A percentile compares a stretch with the other conserved stretches of the same genome.
These are phyloP conservation scores for Crucibulum parvulum DNA, from an alignment of 1,284 basidiomycete genomes.

Conservation along the genomic window DNA sequence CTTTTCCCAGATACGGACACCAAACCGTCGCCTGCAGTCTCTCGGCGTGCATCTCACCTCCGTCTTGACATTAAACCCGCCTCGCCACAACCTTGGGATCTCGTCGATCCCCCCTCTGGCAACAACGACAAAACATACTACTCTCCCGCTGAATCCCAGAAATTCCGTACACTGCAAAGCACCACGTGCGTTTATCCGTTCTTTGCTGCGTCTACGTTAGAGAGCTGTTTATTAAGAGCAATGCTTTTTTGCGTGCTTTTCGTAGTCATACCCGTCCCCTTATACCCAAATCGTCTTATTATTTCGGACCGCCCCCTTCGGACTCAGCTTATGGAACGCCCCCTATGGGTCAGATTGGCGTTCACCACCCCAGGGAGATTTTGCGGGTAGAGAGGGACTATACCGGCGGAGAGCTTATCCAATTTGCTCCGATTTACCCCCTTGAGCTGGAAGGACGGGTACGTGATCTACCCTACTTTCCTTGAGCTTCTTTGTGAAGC, in stretches of 20 bases:
- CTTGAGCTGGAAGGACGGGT: constrained; percentile 86
- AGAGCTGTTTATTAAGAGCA: neutral
- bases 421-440: constrained; percentile 83
- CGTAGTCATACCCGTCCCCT: constrained; percentile 50
- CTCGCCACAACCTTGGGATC: constrained; percentile 68
- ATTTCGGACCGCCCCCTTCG: constrained; percentile 79
- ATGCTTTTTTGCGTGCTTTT: constrained; percentile 11
- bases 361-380: constrained; percentile 87
- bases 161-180: constrained; percentile 40
- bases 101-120: constrained; percentile 52
- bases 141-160: constrained; percentile 39
- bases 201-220: neutral
- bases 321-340: constrained; percentile 78
- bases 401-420: constrained; percentile 78
- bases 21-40: constrained; percentile 21
- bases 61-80: constrained; percentile 44
- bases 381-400: constrained; percentile 87
- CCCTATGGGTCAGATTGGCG: constrained; percentile 80
- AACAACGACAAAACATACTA: constrained; percentile 44
- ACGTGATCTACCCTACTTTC: constrained; percentile 34
- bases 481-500: neutral
- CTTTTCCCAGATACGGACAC: constrained; percentile 23
- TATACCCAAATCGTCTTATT: constrained; percentile 81
- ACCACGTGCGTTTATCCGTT: constrained; percentile 28
- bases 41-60: constrained; percentile 38